Evolutionary conservation across 176 grass and related monocot species (phyloP).

Genomic region (Triticum urartu): DNA sequence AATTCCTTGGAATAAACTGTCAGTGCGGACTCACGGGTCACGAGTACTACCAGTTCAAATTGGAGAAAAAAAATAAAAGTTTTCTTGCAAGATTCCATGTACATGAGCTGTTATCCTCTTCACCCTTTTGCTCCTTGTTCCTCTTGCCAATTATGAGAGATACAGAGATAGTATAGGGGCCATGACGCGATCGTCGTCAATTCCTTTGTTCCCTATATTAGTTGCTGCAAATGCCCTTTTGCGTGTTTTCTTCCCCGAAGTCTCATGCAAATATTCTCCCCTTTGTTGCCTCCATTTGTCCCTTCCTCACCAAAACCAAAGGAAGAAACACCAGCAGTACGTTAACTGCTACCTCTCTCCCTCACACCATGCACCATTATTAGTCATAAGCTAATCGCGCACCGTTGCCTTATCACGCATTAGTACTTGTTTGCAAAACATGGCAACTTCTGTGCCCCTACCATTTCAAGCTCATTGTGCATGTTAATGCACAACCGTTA

Average conservation of each 20-base stretch:
- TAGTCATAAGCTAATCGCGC: neutral
- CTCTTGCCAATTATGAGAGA: slow-evolving; percentile 33
- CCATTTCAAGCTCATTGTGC: no score
- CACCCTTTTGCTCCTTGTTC: neutral
- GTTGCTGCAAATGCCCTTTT: slow-evolving; percentile 35
- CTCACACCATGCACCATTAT: neutral
- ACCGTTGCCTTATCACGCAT: neutral
- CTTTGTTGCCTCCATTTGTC: slow-evolving; percentile 50
- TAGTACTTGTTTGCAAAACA: no score
- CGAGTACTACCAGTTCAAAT: neutral
- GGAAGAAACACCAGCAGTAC: neutral
- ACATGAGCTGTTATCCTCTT: slow-evolving; percentile 22
- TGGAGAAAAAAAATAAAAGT: neutral
- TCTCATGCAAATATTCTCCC: slow-evolving; percentile 44
- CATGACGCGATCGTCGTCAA: slow-evolving; percentile 31
- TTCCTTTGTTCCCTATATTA: slow-evolving; percentile 42
- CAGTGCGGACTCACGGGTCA: neutral
- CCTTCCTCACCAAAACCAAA: slow-evolving; percentile 38
- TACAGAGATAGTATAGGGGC: slow-evolving; percentile 18
- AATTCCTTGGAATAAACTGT: neutral
- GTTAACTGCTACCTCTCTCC: neutral
- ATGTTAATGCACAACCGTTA: no score
- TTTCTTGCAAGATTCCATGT: slow-evolving; percentile 40
- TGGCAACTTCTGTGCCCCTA: no score
- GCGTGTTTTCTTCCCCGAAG: slow-evolving; percentile 11